A percentile compares a stretch with the other conserved stretches of the same genome.
Conservation (phyloP, 2,329 filamentous ascomycete species). For the Hirsutella rhossiliensis region DNA sequence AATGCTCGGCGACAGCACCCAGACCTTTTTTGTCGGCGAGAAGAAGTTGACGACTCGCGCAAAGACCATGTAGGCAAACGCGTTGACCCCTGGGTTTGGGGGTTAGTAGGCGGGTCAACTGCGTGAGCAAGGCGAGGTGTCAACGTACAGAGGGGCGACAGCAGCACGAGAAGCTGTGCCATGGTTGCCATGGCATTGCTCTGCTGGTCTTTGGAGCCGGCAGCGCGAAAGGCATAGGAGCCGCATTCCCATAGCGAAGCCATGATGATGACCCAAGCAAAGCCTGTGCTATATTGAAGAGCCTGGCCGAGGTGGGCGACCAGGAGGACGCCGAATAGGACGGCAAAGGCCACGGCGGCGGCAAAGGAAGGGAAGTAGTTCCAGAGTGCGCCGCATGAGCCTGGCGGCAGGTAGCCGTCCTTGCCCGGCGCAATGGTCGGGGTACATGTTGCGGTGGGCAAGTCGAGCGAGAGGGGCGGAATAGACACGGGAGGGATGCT, state of each 20-base stretch:
- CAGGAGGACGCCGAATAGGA: conserved; percentile 11
- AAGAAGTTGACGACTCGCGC: conserved; percentile 33
- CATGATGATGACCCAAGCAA: conserved; percentile 17
- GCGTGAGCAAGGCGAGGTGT: not conserved
- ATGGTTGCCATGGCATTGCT: conserved; percentile 7
- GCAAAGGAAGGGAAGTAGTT: conserved; percentile 15
- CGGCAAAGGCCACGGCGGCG: conserved; percentile 12
- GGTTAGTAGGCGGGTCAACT: too few relatives aligned
- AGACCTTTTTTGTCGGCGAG: conserved; percentile 22
- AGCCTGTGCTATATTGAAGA: conserved; percentile 12
- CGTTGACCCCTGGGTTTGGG: conserved; percentile 26
- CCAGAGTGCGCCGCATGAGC: conserved; percentile 10
- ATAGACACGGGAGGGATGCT: not conserved
- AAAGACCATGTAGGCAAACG: conserved; percentile 33
- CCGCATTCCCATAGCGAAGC: conserved; percentile 14
- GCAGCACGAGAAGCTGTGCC: conserved; percentile 14
- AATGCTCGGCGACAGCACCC: conserved; percentile 20
- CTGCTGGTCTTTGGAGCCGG: conserved; percentile 13
- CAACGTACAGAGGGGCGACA: conserved; percentile 13
- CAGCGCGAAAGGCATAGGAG: conserved; percentile 12
- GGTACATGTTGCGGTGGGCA: not conserved
- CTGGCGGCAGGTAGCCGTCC: not conserved
- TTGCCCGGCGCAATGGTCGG: not conserved
- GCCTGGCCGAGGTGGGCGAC: conserved; percentile 12
- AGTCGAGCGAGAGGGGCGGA: not conserved